phyloP scores from a whole-genome alignment of 495 filamentous ascomycete species.

The Neurospora sp. region DNA sequence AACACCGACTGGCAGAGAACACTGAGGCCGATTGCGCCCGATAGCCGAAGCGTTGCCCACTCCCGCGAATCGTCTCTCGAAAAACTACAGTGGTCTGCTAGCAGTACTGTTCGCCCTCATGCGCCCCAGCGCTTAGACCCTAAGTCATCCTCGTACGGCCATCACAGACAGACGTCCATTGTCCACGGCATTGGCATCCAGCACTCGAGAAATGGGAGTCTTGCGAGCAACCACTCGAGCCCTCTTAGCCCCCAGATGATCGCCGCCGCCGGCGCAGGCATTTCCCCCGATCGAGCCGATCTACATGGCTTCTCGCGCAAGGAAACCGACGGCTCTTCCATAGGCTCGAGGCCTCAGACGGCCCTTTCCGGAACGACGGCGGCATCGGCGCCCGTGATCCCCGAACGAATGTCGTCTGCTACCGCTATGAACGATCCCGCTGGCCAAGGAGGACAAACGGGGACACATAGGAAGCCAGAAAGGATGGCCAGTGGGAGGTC shows the following conservation, averaged over 20 bases:
- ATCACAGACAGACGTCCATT: conserved; percentile 89
- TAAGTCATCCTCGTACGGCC: conserved; percentile 57
- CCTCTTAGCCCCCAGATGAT: conserved; percentile 79
- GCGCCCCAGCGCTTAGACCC: conserved; percentile 43
- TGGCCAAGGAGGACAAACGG: conserved; percentile 3
- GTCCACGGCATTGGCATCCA: conserved; percentile 86
- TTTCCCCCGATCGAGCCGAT: conserved; percentile 34
- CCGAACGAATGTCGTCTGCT: conserved; percentile 27
- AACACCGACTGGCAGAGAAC: conserved; percentile 35
- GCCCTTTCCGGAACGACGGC: conserved; percentile 35
- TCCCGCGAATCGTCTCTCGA: conserved; percentile 42
- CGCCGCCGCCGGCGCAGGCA: conserved; percentile 49
- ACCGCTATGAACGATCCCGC: conserved; percentile 12
- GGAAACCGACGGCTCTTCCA: conserved; percentile 27
- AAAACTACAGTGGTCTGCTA: conserved; percentile 42
- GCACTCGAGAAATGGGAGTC: conserved; percentile 79
- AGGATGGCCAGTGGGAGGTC: conserved; percentile 54
- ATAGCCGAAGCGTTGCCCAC: conserved; percentile 31
- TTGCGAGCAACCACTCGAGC: conserved; percentile 52
- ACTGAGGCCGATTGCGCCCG: conserved; percentile 26
- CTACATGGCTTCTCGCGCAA: conserved; percentile 31
- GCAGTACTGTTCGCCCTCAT: conserved; percentile 29
- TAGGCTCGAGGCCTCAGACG: conserved; percentile 27
- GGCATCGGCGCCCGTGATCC: conserved; percentile 19
- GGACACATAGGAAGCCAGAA: conserved; percentile 44